A percentile compares a stretch with the other conserved stretches of the same genome.
These are phyloP conservation scores for Chalaropsis ovoidea DNA, from an alignment of 2,329 filamentous ascomycete species.

Conservation along the genomic window DNA sequence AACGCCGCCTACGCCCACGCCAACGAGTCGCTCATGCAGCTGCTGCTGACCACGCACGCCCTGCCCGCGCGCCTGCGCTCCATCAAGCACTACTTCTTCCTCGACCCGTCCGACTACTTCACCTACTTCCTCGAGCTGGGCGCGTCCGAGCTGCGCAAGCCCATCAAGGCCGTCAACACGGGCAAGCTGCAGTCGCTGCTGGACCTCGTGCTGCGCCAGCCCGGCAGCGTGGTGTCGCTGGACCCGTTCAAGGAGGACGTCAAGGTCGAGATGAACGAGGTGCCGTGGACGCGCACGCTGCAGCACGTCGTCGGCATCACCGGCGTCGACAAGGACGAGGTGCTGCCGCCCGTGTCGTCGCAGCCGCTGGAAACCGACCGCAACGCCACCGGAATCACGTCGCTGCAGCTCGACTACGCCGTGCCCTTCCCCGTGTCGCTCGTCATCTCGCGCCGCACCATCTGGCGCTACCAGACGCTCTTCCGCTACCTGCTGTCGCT, in stretches of 20 bases:
- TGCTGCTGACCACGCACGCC: slow-evolving; percentile 85
- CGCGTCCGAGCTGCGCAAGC: slow-evolving; percentile 79
- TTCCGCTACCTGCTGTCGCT: slow-evolving; percentile 90
- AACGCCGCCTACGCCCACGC: slow-evolving; percentile 91
- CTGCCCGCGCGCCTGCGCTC: slow-evolving; percentile 78
- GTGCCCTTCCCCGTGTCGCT: slow-evolving; percentile 93
- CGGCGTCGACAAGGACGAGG: slow-evolving; percentile 82
- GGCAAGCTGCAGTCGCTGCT: slow-evolving; percentile 88
- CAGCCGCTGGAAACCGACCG: slow-evolving; percentile 68
- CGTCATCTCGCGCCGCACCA: slow-evolving; percentile 88
- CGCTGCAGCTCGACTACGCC: slow-evolving; percentile 83
- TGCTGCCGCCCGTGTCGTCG: slow-evolving; percentile 60
- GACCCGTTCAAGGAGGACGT: slow-evolving; percentile 98
- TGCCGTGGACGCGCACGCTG: slow-evolving; percentile 82
- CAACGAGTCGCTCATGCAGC: slow-evolving; percentile 81
- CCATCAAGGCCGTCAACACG: slow-evolving; percentile 78
- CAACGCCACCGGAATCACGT: slow-evolving; percentile 81
- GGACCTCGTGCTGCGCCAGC: slow-evolving; percentile 93
- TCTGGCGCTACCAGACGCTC: slow-evolving; percentile 92
- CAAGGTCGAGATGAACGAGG: slow-evolving; percentile 93
- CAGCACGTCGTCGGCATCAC: slow-evolving; percentile 96
- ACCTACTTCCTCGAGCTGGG: slow-evolving; percentile 93
- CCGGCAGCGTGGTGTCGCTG: slow-evolving; percentile 82
- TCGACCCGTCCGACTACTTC: slow-evolving; percentile 96
- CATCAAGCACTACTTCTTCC: slow-evolving; percentile 97